These are phyloP conservation scores for Geosmithia putterillii DNA, from an alignment of 2,329 filamentous ascomycete species.

Conservation along the genomic window DNA sequence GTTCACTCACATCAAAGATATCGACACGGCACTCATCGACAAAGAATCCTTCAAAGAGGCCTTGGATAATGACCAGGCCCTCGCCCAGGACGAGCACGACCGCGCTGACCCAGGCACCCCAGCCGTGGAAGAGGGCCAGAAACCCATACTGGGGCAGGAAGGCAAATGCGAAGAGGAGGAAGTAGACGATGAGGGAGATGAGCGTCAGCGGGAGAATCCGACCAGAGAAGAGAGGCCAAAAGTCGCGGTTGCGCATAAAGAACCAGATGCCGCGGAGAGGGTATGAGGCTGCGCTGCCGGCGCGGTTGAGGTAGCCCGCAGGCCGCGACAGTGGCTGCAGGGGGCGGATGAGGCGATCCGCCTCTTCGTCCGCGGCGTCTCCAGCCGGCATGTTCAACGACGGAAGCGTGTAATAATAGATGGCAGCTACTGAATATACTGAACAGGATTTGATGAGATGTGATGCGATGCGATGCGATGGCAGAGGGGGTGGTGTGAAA, in stretches of 20 bases:
- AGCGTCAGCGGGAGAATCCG: constrained; percentile 71
- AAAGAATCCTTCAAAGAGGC: constrained; percentile 68
- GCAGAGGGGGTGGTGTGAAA: neutral
- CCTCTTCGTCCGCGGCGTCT: neutral
- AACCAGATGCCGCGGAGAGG: constrained; percentile 68
- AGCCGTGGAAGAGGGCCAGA: constrained; percentile 77
- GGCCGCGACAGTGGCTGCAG: constrained; percentile 13
- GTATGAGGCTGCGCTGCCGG: constrained; percentile 35
- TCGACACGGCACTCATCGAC: constrained; percentile 70
- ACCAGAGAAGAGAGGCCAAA: constrained; percentile 69
- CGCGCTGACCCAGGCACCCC: constrained; percentile 81
- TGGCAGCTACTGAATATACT: too few relatives aligned
- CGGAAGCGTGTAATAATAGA: neutral
- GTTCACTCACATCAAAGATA: constrained; percentile 61
- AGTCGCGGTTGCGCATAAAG: constrained; percentile 63
- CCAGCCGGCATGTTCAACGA: neutral
- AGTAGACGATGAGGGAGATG: constrained; percentile 71
- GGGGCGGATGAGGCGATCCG: neutral
- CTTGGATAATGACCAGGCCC: constrained; percentile 57
- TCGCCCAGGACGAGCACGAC: constrained; percentile 80
- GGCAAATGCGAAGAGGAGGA: constrained; percentile 76
- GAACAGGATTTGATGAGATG: neutral
- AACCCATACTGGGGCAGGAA: constrained; percentile 87
- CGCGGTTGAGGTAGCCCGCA: constrained; percentile 28
- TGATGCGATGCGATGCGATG: too few relatives aligned